Percentiles rank a stretch among this genome's conserved stretches.
These are phyloP conservation scores for Trichosporon inkin DNA, from an alignment of 1,284 basidiomycete genomes.

Conservation along the genomic window DNA sequence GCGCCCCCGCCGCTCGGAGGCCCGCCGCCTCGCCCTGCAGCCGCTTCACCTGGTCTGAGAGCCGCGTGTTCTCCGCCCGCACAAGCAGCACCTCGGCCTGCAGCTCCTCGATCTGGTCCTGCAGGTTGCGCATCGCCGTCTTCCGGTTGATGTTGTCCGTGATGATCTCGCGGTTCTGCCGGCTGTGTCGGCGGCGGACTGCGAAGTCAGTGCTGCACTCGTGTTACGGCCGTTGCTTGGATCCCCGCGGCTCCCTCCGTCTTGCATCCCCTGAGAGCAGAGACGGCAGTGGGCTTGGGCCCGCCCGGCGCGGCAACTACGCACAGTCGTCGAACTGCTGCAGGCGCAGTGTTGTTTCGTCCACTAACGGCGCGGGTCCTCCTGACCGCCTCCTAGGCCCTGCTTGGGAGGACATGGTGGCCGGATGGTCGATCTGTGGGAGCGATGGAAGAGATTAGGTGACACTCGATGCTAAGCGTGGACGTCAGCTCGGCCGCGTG, in stretches of 20 bases:
- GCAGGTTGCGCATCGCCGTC: constrained; percentile 11
- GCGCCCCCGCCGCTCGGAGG: background rate
- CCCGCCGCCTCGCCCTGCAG: background rate
- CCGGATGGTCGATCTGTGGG: background rate
- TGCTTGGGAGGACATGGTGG: constrained; percentile 4
- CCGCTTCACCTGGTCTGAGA: constrained; percentile 7
- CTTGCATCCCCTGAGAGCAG: too few relatives aligned
- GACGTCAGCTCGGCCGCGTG: background rate
- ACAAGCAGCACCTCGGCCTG: constrained; percentile 19
- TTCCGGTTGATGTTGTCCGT: constrained; percentile 21
- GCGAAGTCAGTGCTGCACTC: background rate
- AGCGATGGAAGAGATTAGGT: background rate
- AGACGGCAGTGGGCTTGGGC: too few relatives aligned
- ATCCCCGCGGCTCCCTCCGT: too few relatives aligned
- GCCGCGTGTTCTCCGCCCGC: background rate
- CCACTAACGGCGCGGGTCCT: background rate
- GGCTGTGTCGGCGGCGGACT: constrained; percentile 21
- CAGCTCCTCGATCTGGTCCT: constrained; percentile 17
- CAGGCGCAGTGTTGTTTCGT: constrained; percentile 1
- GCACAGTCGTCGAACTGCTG: constrained; percentile 17
- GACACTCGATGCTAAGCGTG: background rate
- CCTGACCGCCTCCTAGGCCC: constrained; percentile 1
- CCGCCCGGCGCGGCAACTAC: too few relatives aligned
- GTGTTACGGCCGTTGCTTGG: background rate
- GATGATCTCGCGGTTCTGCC: constrained; percentile 24